phyloP scores from a whole-genome alignment of 768 basidiomycete genomes.

The Chalciporus sphaerocephalus region DNA sequence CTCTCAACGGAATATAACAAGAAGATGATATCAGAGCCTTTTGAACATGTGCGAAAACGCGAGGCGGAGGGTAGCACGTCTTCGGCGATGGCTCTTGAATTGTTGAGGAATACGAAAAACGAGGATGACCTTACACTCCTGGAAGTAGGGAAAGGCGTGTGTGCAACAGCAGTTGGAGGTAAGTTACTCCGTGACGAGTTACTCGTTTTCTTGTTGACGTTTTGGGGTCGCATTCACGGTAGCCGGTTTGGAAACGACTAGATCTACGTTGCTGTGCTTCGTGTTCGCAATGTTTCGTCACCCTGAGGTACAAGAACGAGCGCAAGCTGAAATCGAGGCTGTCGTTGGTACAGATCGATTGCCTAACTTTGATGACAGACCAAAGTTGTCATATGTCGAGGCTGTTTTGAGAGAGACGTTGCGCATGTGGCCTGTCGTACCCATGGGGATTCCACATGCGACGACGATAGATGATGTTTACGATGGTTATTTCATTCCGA shows the following conservation, averaged over 20 bases:
- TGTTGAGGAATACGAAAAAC: not conserved
- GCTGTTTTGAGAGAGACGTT: slow-evolving; percentile 29
- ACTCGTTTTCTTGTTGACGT: not conserved
- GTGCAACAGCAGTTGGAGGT: slow-evolving; percentile 16
- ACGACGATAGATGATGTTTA: slow-evolving; percentile 19
- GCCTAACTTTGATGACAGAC: slow-evolving; percentile 23
- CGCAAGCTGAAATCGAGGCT: not conserved
- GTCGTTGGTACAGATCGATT: slow-evolving; percentile 28
- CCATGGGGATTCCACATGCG: slow-evolving; percentile 18
- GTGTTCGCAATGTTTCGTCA: not conserved
- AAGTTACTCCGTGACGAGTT: not conserved
- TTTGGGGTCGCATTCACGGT: not conserved
- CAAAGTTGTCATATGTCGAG: slow-evolving; percentile 27
- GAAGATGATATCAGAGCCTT: slow-evolving; percentile 15
- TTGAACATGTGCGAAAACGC: slow-evolving; percentile 11
- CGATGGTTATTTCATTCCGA: slow-evolving; percentile 19
- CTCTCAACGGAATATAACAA: slow-evolving; percentile 3
- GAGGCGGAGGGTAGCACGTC: slow-evolving; percentile 10
- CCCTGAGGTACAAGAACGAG: slow-evolving; percentile 1
- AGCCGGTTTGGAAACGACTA: slow-evolving; percentile 21
- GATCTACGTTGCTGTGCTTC: slow-evolving; percentile 1
- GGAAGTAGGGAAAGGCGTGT: slow-evolving; percentile 8
- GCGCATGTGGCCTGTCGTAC: slow-evolving; percentile 25
- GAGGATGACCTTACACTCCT: slow-evolving; percentile 8
- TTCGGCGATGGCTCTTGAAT: slow-evolving; percentile 13